A percentile compares a stretch with the other conserved stretches of the same genome.
These are phyloP conservation scores for Holtermanniella nyarrowii DNA, from an alignment of 768 basidiomycete species.

Conservation along the genomic window DNA sequence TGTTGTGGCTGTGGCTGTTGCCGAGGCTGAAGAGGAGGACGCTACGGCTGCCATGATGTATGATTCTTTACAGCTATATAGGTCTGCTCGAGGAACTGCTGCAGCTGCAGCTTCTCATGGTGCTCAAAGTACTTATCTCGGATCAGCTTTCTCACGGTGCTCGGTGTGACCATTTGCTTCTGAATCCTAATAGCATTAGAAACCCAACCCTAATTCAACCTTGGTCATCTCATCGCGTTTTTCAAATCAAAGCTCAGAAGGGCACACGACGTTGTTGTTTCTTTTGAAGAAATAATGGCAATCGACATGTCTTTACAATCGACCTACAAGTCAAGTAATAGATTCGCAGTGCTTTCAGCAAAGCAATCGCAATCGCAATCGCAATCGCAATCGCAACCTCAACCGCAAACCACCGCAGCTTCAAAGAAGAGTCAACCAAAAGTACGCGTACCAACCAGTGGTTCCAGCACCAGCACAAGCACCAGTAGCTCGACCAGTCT, in stretches of 20 bases:
- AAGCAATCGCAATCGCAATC: no score
- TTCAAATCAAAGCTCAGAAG: no score
- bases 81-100: no score
- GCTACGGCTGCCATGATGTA: slow-evolving; percentile 13
- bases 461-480: neutral
- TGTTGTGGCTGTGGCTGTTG: slow-evolving; percentile 12
- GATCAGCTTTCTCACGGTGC: no score
- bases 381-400: neutral
- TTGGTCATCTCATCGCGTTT: no score
- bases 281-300: no score
- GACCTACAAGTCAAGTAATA: neutral
- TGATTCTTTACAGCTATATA: neutral
- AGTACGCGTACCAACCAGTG: neutral
- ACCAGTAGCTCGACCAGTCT: neutral
- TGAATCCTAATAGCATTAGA: no score
- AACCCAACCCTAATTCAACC: no score
- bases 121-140: no score
- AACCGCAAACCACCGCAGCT: neutral
- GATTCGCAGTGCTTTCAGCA: neutral
- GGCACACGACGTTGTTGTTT: no score
- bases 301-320: neutral
- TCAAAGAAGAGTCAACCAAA: neutral
- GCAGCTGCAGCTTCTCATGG: no score
- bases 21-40: slow-evolving; percentile 1
- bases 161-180: no score